A percentile compares a stretch with the other conserved stretches of the same genome.
phyloP scores from a whole-genome alignment of 202 grass and related monocot species.

The Zoysia matrella region DNA sequence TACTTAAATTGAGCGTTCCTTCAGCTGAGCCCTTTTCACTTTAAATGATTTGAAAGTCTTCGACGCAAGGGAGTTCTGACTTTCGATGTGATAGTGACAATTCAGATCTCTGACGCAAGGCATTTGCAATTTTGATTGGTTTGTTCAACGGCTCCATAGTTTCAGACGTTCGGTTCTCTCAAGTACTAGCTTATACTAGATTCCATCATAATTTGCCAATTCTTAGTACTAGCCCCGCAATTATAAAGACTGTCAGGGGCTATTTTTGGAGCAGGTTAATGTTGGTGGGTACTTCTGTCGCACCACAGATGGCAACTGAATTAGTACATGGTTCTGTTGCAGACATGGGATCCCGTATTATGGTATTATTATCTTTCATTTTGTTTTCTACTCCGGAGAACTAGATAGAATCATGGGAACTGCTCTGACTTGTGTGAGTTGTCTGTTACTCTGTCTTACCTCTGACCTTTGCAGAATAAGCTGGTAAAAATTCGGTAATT shows the following conservation, averaged over 20 bases:
- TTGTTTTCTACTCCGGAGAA: not conserved
- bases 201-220: not conserved
- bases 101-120: conserved; percentile 24
- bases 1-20: not conserved
- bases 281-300: conserved; percentile 15
- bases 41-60: conserved; percentile 1
- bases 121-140: not conserved
- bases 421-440: conserved; percentile 31
- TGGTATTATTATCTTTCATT: conserved; percentile 19
- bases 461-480: conserved; percentile 29
- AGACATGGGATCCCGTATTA: conserved; percentile 28
- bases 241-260: not conserved
- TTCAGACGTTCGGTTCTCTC: not conserved
- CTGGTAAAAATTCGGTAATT: conserved; percentile 6
- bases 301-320: conserved; percentile 19
- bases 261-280: not conserved
- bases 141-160: not conserved
- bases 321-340: conserved; percentile 16
- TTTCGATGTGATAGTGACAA: conserved; percentile 17
- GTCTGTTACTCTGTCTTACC: not conserved
- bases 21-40: conserved; percentile 21
- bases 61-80: not conserved
- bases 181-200: not conserved
- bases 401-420: conserved; percentile 11
- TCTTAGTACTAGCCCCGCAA: not conserved